Evolutionary conservation across 805 yeast genomes (phyloP).

Genomic region (Metschnikowia lunata): DNA sequence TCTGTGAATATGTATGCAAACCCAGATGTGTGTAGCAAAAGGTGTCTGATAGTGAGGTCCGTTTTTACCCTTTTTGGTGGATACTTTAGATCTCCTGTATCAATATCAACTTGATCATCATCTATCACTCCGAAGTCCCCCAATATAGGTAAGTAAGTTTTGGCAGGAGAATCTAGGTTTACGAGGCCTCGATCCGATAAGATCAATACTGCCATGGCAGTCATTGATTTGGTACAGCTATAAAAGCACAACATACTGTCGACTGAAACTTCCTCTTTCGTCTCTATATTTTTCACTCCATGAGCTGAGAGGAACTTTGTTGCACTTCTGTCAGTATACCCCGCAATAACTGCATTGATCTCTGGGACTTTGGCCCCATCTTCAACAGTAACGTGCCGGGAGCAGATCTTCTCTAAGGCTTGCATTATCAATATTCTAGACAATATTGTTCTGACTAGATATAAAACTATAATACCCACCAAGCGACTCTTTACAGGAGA

Average conservation of each 20-base stretch:
- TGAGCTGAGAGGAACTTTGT: slow-evolving; percentile 9
- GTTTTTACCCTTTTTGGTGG: slow-evolving; percentile 7
- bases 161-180: slow-evolving; percentile 32
- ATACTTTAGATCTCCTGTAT: slow-evolving; percentile 12
- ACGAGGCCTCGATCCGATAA: slow-evolving; percentile 30
- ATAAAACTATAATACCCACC: too few relatives aligned
- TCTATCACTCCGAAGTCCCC: slow-evolving; percentile 16
- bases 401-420: slow-evolving; percentile 7
- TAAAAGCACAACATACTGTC: slow-evolving; percentile 13
- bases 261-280: slow-evolving; percentile 6
- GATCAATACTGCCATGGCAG: slow-evolving; percentile 32
- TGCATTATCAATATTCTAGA: not conserved
- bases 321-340: slow-evolving; percentile 10
- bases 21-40: slow-evolving; percentile 22
- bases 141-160: slow-evolving; percentile 29
- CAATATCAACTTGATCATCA: slow-evolving; percentile 12
- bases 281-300: slow-evolving; percentile 12
- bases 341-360: slow-evolving; percentile 15
- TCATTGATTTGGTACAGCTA: slow-evolving; percentile 19
- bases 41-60: slow-evolving; percentile 16
- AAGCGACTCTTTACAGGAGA: too few relatives aligned
- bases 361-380: slow-evolving; percentile 1
- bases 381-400: slow-evolving; percentile 3
- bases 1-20: slow-evolving; percentile 32
- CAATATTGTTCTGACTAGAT: too few relatives aligned